Evolutionary conservation across 257 asterid genomes (phyloP), one percentile per base, ranked within the genome.

Genomic region (Ophiorrhiza pumila): DNA sequence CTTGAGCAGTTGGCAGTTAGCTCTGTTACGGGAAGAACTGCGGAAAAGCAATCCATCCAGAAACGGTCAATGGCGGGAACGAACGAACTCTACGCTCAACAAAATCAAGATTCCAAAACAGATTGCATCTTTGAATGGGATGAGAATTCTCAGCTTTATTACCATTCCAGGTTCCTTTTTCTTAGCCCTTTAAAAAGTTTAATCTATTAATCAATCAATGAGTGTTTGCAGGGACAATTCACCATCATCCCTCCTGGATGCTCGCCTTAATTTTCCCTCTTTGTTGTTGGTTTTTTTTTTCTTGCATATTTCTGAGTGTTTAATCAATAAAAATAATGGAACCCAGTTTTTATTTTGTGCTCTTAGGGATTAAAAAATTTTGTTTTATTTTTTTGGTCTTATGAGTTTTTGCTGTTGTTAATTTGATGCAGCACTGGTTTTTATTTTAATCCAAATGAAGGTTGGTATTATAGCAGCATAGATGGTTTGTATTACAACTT

Each of bases 401-500:
- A 15, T 5, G 29, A 12, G 7, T 75, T 66, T 14, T 32, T 32
- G 15, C 14, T 35, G 67, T 25, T 71, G 37, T 66, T 69, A 53
- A 23, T 74, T 76, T 80, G 80, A 70, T 83, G 78, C 92, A 94
- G 99, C 83, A 73, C 96, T 80, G 98, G 99, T 37, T 90, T 94
- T 85, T 94, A 94, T 83, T 93, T 88, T 69, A 95, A 87, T 61
- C 98, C 96, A 42, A 64, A 80, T 65, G 99, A 85, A 12, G 96
- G 91, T 7, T 91, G 99, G 99, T 94, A 94, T 79, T 94, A 91
- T 66, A 91, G 88, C 87, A 83, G 84, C 79, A 78, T 74, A 66
- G 98, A 94, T 82, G 96, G 97, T 61, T 86, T 80, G 57, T 94
- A 91, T 75, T 94, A 94, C 89, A 88, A 83, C 76, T 94, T 86